Percentiles rank a stretch among this genome's conserved stretches.
Conservation (phyloP, 208 protist genomes). For the Trypanosoma cruzi region DNA sequence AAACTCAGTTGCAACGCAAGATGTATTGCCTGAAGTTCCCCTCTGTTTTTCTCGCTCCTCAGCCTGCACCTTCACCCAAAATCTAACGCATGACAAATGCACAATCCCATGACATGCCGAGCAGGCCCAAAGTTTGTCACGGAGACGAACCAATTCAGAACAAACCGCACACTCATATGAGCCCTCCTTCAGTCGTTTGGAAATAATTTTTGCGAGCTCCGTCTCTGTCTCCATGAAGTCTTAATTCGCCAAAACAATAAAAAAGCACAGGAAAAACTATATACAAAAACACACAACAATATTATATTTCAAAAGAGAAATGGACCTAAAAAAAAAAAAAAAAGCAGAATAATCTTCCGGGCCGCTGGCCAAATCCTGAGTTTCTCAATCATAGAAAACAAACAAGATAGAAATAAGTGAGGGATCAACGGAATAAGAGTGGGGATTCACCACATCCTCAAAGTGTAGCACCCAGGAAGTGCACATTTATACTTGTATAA, state of each 20-base stretch:
- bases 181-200: slow-evolving; percentile 48
- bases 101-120: slow-evolving; percentile 69
- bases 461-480: too few relatives aligned
- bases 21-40: slow-evolving; percentile 4
- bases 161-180: slow-evolving; percentile 78
- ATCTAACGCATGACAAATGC: slow-evolving; percentile 68
- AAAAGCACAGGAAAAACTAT: neutral
- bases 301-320: too few relatives aligned
- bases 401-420: too few relatives aligned
- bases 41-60: slow-evolving; percentile 53
- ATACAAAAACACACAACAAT: neutral
- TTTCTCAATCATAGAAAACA: too few relatives aligned
- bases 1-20: slow-evolving; percentile 40
- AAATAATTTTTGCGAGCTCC: slow-evolving; percentile 35
- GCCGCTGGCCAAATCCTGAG: too few relatives aligned
- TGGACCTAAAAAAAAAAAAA: slow-evolving; percentile 23
- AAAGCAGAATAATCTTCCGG: too few relatives aligned
- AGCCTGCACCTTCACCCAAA: slow-evolving; percentile 51
- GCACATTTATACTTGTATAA: too few relatives aligned
- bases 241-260: too few relatives aligned
- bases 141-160: slow-evolving; percentile 48
- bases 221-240: slow-evolving; percentile 7
- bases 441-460: too few relatives aligned
- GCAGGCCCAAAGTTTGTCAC: slow-evolving; percentile 66
- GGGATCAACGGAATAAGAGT: too few relatives aligned